Base-by-base conservation (phyloP, 306 rosid species). In the Quercus glauca region DNA sequence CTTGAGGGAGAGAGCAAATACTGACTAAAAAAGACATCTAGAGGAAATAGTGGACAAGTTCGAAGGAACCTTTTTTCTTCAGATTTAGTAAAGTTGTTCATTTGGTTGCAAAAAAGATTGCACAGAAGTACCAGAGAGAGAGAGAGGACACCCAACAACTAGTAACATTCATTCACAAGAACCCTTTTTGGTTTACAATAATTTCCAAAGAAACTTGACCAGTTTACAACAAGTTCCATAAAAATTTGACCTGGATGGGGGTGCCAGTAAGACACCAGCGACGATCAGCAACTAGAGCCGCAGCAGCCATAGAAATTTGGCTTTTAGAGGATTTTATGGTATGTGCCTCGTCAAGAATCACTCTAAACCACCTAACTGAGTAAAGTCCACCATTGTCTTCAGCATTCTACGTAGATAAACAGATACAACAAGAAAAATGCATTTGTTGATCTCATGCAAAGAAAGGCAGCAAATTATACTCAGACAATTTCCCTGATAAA, bases 191-290 rank as follows among this genome's bases (percentile, higher is more conserved):
- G 25, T 65, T 31, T 65, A 65, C 37, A 18, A 33, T 15, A 61
- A 43, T 55, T 65, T 45, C 59, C 56, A 15, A 4, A 43, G 45
- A 41, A 8, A 41, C 12, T 41, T 41, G 11, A 41, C 45, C 14
- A 5, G 26, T 67, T 35, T 49, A 49, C 53, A 70, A 82, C 81
- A 35, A 26, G 56, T 64, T 58, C 20, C 52, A 45, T 63, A 56
- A 73, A 72, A 31, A 72, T n/a, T 55, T 76, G 69, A 86, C 98
- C 97, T 94, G 98, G 72, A 94, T 92, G 15, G 98, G 98, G 74
- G 98, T 94, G 72, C 98, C 98, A 61, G 98, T 94, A 61, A 94
- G 97, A 86, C 97, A 92, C 98, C 98, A 94, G 56, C 97, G 97
- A 17, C 89, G 79, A 84, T 89, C 97, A 83, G 98, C 97, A 76